Evolutionary conservation across 495 filamentous ascomycete species (phyloP).

Genomic region (Lasiosphaeris hirsuta): DNA sequence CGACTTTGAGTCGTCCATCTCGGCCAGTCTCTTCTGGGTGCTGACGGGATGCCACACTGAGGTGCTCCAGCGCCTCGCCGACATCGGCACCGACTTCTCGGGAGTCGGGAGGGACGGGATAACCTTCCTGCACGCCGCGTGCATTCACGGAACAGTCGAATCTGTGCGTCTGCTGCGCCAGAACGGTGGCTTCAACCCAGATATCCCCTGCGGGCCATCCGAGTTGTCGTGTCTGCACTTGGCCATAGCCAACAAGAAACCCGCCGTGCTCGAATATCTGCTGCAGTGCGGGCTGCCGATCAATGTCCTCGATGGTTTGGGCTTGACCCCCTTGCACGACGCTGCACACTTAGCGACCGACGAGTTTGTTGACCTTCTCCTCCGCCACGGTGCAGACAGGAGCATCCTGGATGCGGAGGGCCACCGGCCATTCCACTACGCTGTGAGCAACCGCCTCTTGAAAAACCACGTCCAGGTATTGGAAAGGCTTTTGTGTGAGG

Average conservation of each 20-base stretch:
- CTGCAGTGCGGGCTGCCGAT: neutral
- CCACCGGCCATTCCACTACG: constrained; percentile 1
- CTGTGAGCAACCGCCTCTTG: neutral
- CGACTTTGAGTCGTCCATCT: neutral
- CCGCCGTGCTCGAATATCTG: constrained; percentile 5
- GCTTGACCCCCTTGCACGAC: constrained; percentile 2
- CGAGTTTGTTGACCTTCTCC: constrained; percentile 6
- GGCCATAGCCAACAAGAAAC: neutral
- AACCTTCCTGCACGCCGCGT: constrained; percentile 5
- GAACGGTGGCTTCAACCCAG: constrained; percentile 1
- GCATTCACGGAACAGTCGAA: neutral
- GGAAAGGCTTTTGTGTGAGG: constrained; percentile 1
- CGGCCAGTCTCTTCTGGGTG: neutral
- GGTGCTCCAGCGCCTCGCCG: neutral
- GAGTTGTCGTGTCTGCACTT: neutral
- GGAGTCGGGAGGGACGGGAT: neutral
- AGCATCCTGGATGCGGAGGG: neutral
- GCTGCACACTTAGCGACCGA: neutral
- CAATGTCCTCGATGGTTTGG: neutral
- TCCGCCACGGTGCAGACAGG: constrained; percentile 1
- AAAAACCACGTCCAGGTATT: neutral
- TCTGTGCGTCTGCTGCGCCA: constrained; percentile 2
- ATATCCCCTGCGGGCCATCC: neutral
- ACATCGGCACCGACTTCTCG: constrained; percentile 7
- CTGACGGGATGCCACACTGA: constrained; percentile 7